Base-by-base conservation (phyloP, 305 asterid species). In the Fraxinus platypoda region DNA sequence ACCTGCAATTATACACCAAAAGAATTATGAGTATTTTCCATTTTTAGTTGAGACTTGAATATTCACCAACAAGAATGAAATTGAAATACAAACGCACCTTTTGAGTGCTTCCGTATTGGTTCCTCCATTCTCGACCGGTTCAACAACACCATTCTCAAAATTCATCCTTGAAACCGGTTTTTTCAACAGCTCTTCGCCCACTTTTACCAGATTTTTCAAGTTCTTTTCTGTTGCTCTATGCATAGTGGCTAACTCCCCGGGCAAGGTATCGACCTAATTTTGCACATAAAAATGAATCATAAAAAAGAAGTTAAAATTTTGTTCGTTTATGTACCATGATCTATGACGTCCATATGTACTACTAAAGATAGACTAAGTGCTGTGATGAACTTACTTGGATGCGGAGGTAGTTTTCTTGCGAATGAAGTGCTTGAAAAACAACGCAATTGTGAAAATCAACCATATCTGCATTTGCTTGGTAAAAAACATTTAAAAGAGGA, bases 391-490 rank as follows among this genome's bases (percentile, higher is more conserved):
- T 80, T 87, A 90, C 95, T 78, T 91, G 92, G 78, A 91, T 90
- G 21, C 95, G 87, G 8, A 90, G 90, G 71, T 90, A 91, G 52
- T 88, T 90, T 0, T 87, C 81, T 17, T 87, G 84, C 0, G 91
- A 90, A 8, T 79, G 85, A 43, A 91, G 88, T 8, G 93, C 89
- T 79, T 86, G 82, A 79, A 91, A 91, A 49, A 90, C 87, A 13
- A 88, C 92, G 6, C 80, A 81, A 77, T 83, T 86, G 75, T 91
- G 90, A 74, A 66, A 77, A 77, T 91, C 95, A 77, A 90, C 89
- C 89, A 89, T 88, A 54, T 88, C 93, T n/a, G 82, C 87, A 74
- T 86, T 87, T 12, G 92, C 89, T 80, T 90, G 91, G 80, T 80
- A 78, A 77, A 80, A 90, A 3, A 86, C 83, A 3, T 83, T 80